A percentile compares a stretch with the other conserved stretches of the same genome.
Evolutionary conservation across 495 filamentous ascomycete genomes (phyloP).

Genomic region (Haplographium delicatum): DNA sequence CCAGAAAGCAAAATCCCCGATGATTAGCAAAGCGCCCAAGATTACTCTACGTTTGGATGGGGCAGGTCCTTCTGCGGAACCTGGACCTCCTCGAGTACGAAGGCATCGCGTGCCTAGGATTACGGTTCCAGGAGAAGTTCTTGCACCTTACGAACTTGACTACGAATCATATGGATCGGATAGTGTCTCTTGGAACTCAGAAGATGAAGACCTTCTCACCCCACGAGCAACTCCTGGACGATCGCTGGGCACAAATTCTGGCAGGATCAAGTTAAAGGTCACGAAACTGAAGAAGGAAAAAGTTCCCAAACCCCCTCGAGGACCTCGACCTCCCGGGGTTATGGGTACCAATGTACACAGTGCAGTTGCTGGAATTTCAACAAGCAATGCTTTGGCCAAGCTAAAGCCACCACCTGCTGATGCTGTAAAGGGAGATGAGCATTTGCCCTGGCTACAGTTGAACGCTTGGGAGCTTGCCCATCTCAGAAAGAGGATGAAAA

Average conservation of each 20-base stretch:
- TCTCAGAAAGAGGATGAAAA: slow-evolving; percentile 95
- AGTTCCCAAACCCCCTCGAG: slow-evolving; percentile 38
- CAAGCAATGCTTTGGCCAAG: slow-evolving; percentile 72
- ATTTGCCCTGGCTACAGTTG: slow-evolving; percentile 84
- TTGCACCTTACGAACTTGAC: slow-evolving; percentile 51
- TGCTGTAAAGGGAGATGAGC: slow-evolving; percentile 65
- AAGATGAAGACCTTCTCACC: slow-evolving; percentile 24
- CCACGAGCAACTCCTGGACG: slow-evolving; percentile 10
- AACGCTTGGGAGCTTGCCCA: slow-evolving; percentile 89
- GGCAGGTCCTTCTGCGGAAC: slow-evolving; percentile 23
- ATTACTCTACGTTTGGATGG: slow-evolving; percentile 61
- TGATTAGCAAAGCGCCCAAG: slow-evolving; percentile 49
- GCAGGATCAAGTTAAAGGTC: slow-evolving; percentile 27
- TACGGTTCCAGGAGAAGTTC: slow-evolving; percentile 53
- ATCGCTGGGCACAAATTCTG: not conserved
- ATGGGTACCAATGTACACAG: slow-evolving; percentile 51
- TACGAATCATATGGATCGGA: slow-evolving; percentile 44
- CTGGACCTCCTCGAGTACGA: slow-evolving; percentile 3
- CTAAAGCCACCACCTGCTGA: slow-evolving; percentile 74
- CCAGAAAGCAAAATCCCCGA: slow-evolving; percentile 41
- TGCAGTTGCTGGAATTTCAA: slow-evolving; percentile 60
- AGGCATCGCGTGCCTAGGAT: slow-evolving; percentile 36
- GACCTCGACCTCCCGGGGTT: slow-evolving; percentile 39
- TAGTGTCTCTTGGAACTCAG: slow-evolving; percentile 36
- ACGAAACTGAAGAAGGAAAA: slow-evolving; percentile 36